These are phyloP conservation scores for Aspergillus incahuasiensis DNA, from an alignment of 495 filamentous ascomycete genomes.

Conservation along the genomic window DNA sequence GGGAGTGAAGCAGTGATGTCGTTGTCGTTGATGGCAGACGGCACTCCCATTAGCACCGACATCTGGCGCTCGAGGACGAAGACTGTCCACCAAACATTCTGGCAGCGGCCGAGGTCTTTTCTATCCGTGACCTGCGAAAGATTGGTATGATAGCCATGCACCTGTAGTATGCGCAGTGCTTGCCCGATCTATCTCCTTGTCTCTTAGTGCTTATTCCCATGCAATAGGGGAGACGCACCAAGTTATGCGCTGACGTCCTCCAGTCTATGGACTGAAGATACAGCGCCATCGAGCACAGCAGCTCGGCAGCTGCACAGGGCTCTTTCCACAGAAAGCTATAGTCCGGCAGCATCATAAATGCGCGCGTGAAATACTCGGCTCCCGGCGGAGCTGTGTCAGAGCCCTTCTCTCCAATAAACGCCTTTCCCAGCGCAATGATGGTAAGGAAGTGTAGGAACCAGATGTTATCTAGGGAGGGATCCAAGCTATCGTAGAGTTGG, in stretches of 20 bases:
- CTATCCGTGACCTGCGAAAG: constrained; percentile 12
- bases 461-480: constrained; percentile 20
- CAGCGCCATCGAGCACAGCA: constrained; percentile 39
- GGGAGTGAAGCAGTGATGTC: constrained; percentile 34
- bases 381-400: constrained; percentile 31
- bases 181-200: constrained; percentile 34
- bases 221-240: constrained; percentile 18
- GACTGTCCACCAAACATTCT: constrained; percentile 30
- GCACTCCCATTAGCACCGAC: constrained; percentile 40
- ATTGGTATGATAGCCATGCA: constrained; percentile 39
- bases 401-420: constrained; percentile 32
- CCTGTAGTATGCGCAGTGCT: constrained; percentile 38
- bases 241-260: constrained; percentile 33
- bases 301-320: constrained; percentile 34
- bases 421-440: constrained; percentile 43
- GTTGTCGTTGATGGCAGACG: constrained; percentile 33
- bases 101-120: constrained; percentile 28
- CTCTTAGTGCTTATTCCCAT: background rate
- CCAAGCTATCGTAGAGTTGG: constrained; percentile 30
- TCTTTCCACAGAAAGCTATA: constrained; percentile 29
- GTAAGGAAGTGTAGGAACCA: constrained; percentile 46
- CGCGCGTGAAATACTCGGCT: constrained; percentile 34
- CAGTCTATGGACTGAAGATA: constrained; percentile 42
- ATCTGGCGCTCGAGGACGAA: constrained; percentile 19
- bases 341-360: constrained; percentile 38